A percentile compares a stretch with the other conserved stretches of the same genome.
phyloP scores from a whole-genome alignment of 2,329 filamentous ascomycete species.

The Orbilia oligospora region DNA sequence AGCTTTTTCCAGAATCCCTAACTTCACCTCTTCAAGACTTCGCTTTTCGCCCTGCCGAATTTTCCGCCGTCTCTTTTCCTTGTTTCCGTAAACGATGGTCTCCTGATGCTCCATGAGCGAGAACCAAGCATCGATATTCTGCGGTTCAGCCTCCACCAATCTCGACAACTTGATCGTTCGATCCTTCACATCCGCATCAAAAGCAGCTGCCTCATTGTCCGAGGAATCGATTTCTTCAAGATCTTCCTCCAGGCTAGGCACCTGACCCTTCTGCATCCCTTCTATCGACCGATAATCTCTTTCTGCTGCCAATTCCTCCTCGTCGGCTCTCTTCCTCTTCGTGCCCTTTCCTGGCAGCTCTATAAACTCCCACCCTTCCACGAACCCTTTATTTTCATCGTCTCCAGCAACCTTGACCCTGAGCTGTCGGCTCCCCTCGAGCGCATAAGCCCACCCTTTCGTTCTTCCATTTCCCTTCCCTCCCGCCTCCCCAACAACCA shows the following conservation, averaged over 20 bases:
- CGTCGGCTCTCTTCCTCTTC: constrained; percentile 41
- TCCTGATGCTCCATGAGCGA: constrained; percentile 85
- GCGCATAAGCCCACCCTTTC: constrained; percentile 61
- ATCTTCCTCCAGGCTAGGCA: constrained; percentile 41
- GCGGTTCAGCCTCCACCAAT: constrained; percentile 76
- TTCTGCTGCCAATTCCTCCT: constrained; percentile 5
- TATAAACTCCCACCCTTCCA: constrained; percentile 62
- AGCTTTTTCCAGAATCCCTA: constrained; percentile 84
- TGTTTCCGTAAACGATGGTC: constrained; percentile 70
- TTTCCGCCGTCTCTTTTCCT: constrained; percentile 67
- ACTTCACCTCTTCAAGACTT: constrained; percentile 82
- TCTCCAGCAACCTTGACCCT: constrained; percentile 59
- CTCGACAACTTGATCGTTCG: constrained; percentile 63
- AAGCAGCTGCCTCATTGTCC: constrained; percentile 38
- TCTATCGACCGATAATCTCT: constrained; percentile 54
- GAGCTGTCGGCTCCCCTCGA: constrained; percentile 60
- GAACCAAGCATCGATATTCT: constrained; percentile 81
- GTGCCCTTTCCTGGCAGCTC: constrained; percentile 55
- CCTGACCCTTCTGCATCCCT: constrained; percentile 51
- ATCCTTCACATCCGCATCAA: constrained; percentile 51
- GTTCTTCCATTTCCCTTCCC: constrained; percentile 39
- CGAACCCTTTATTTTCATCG: constrained; percentile 60
- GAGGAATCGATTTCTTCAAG: constrained; percentile 53
- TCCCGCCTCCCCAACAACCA: constrained; percentile 61
- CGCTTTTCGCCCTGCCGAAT: constrained; percentile 69